Evolutionary conservation across 352 stramenopile genomes (phyloP).

Genomic region (Phytopythium vexans): DNA sequence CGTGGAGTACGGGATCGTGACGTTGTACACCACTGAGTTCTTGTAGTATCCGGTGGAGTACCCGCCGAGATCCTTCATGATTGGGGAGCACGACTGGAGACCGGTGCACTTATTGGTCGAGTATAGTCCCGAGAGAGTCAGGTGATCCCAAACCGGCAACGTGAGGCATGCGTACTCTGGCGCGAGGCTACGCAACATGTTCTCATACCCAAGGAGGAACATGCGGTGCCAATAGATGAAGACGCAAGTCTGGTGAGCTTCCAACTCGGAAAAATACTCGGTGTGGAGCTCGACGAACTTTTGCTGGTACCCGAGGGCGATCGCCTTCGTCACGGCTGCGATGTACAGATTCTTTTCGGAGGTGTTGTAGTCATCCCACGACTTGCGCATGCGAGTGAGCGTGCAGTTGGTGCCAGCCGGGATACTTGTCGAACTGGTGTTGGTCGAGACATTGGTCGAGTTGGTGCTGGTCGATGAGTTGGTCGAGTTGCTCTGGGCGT

Average conservation of each 20-base stretch:
- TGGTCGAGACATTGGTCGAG: too few relatives aligned
- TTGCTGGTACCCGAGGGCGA: slow-evolving; percentile 32
- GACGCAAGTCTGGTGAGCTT: slow-evolving; percentile 57
- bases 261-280: slow-evolving; percentile 32
- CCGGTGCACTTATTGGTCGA: slow-evolving; percentile 20
- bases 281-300: slow-evolving; percentile 66
- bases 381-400: slow-evolving; percentile 32
- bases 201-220: slow-evolving; percentile 61
- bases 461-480: too few relatives aligned
- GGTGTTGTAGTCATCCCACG: slow-evolving; percentile 33
- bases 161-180: slow-evolving; percentile 49
- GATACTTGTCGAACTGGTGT: neutral
- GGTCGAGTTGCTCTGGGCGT: too few relatives aligned
- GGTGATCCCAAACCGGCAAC: slow-evolving; percentile 58
- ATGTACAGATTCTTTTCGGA: slow-evolving; percentile 41
- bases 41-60: slow-evolving; percentile 9
- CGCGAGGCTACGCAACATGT: slow-evolving; percentile 58
- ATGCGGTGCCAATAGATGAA: slow-evolving; percentile 78
- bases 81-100: slow-evolving; percentile 32
- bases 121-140: slow-evolving; percentile 18
- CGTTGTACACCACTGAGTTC: slow-evolving; percentile 11
- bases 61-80: slow-evolving; percentile 30
- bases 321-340: slow-evolving; percentile 31
- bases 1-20: slow-evolving; percentile 23
- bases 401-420: slow-evolving; percentile 25